Evolutionary conservation across 345 rosid species (phyloP).

Genomic region (Conringia planisiliqua): DNA sequence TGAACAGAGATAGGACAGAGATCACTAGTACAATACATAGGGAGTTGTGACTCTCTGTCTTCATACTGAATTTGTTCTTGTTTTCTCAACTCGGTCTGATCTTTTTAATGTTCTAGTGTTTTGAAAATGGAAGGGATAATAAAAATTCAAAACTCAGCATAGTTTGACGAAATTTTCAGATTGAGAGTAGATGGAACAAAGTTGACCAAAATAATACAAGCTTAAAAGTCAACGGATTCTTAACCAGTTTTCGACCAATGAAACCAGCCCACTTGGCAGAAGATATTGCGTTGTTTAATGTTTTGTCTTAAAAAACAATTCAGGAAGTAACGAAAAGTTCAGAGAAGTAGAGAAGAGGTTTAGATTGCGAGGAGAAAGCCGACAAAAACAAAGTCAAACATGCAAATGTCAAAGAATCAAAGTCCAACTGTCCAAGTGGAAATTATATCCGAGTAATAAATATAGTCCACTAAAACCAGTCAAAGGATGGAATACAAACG

Average conservation of each 20-base stretch:
- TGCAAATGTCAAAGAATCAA: background rate
- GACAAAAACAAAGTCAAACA: background rate
- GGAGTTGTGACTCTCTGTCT: slow-evolving; percentile 14
- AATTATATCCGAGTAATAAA: background rate
- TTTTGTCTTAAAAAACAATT: too few species aligned
- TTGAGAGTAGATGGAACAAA: background rate
- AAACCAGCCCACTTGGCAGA: background rate
- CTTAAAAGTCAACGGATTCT: background rate
- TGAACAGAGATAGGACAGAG: slow-evolving; percentile 12
- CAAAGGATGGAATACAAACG: background rate
- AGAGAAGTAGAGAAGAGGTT: too few species aligned
- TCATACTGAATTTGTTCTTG: background rate
- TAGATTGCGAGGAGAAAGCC: background rate
- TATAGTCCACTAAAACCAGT: background rate
- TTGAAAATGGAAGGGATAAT: background rate
- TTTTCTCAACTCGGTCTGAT: background rate
- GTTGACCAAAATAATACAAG: background rate
- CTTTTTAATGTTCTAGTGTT: background rate
- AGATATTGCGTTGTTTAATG: too few species aligned
- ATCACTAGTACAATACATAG: background rate
- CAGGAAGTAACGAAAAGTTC: too few species aligned
- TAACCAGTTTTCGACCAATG: background rate
- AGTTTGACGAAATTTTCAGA: background rate
- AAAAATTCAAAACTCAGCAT: background rate
- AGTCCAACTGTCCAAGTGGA: background rate